Evolutionary conservation across 129 eudicot genomes (phyloP), one percentile per base, ranked within the genome.

Genomic region (Flaveria sonorensis): DNA sequence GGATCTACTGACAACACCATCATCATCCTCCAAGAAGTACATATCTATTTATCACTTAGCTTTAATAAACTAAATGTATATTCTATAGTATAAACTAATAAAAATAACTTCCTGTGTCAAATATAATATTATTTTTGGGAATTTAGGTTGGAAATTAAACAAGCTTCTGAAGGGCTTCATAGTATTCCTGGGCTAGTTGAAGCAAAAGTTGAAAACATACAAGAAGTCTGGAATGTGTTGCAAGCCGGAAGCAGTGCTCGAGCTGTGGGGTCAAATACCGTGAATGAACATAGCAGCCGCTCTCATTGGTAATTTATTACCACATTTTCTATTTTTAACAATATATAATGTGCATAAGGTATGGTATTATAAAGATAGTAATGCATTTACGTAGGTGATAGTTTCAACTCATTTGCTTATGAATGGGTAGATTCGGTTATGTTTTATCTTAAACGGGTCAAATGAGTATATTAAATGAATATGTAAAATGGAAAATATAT

Each of bases 211-310:
- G 90, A 86, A 72, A 94, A 80, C 78, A 89, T 72, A 70, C 79
- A 75, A 61, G 90, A 94, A 91, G 98, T 91, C 0, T 94, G 98
- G 98, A 84, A 83, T 66, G 96, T 94, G 40, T 79, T 94, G 76
- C 93, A 77, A 77, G 89, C 88, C 9, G 98, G 98, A 74, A 91
- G 98, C 70, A 91, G 92, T 68, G 97, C 98, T 18, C 81, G 96
- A 48, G 91, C 88, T 81, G 97, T 94, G 84, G 97, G 98, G 73
- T 94, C 98, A 21, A 94, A 91, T 78, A 94, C 91, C 64, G 96
- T 94, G 68, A 94, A 94, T 59, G 98, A 91, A 79, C 98, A 94
- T 67, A 94, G 98, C 83, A 94, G 97, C 68, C 96, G 98, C 21
- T 94, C 98, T 83, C 97, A 94, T 85, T 94, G 98, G 98, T 90